phyloP scores from a whole-genome alignment of 2,329 filamentous ascomycete species.

The Trichoderma harzianum region DNA sequence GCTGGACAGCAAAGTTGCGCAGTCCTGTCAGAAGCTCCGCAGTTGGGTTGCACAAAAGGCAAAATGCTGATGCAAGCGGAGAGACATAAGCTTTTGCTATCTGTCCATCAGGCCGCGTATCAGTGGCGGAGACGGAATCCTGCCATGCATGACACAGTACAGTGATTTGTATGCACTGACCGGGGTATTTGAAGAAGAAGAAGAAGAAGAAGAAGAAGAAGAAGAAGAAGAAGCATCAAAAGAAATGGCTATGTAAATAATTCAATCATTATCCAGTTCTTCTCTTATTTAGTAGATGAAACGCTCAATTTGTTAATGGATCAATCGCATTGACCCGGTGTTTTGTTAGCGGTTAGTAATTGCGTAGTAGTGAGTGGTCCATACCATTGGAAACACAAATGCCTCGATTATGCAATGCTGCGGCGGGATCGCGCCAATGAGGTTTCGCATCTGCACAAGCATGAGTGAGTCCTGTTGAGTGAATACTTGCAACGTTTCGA shows the following conservation, averaged over 20 bases:
- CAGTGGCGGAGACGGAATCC: background rate
- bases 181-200: background rate
- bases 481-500: background rate
- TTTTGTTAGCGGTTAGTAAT: background rate
- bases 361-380: background rate
- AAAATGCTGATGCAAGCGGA: background rate
- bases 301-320: background rate
- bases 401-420: constrained; percentile 12
- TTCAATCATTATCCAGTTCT: background rate
- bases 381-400: background rate
- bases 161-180: background rate
- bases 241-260: background rate
- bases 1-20: background rate
- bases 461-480: background rate
- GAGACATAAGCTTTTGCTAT: background rate
- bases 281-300: background rate
- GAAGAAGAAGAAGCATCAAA: background rate
- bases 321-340: too few relatives aligned
- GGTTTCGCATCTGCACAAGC: background rate
- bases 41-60: background rate
- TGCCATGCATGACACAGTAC: background rate
- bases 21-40: background rate
- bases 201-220: too few relatives aligned
- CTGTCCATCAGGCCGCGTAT: background rate
- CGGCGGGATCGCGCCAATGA: constrained; percentile 5